Percentiles rank a stretch among this genome's conserved stretches.
These are phyloP conservation scores for Kwoniella dejecticola DNA, from an alignment of 768 basidiomycete genomes.

Conservation along the genomic window DNA sequence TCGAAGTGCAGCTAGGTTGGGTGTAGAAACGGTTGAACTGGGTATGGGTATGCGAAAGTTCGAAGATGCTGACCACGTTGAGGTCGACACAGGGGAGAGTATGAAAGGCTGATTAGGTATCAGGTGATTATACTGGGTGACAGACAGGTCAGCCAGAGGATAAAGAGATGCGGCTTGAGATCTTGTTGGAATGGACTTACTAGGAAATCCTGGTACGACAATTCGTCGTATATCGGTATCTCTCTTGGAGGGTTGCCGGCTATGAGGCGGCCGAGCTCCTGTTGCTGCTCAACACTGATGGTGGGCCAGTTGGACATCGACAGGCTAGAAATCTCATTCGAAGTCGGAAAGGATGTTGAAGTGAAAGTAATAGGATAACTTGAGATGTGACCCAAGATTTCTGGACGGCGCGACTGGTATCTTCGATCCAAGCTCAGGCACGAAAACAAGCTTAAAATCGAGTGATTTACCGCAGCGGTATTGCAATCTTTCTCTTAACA, in stretches of 20 bases:
- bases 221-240: conserved; percentile 33
- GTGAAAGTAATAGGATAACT: no score
- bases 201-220: conserved; percentile 28
- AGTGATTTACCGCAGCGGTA: no score
- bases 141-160: not conserved
- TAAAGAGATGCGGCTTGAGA: not conserved
- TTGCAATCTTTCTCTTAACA: no score
- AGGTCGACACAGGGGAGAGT: conserved; percentile 24
- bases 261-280: not conserved
- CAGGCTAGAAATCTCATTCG: no score
- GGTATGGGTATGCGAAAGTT: not conserved
- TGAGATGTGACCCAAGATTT: no score
- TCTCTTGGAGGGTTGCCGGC: conserved; percentile 10
- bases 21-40: conserved; percentile 12
- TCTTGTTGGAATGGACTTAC: conserved; percentile 9
- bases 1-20: conserved; percentile 32
- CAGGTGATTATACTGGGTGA: conserved; percentile 36
- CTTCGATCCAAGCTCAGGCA: no score
- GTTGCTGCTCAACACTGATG: conserved; percentile 1
- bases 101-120: conserved; percentile 42
- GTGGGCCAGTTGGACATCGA: conserved; percentile 14
- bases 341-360: no score
- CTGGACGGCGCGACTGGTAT: no score
- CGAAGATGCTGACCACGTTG: conserved; percentile 26
- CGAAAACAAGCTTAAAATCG: no score